Base-by-base conservation (phyloP, 352 stramenopile genomes). In the Phytophthora aleatoria region DNA sequence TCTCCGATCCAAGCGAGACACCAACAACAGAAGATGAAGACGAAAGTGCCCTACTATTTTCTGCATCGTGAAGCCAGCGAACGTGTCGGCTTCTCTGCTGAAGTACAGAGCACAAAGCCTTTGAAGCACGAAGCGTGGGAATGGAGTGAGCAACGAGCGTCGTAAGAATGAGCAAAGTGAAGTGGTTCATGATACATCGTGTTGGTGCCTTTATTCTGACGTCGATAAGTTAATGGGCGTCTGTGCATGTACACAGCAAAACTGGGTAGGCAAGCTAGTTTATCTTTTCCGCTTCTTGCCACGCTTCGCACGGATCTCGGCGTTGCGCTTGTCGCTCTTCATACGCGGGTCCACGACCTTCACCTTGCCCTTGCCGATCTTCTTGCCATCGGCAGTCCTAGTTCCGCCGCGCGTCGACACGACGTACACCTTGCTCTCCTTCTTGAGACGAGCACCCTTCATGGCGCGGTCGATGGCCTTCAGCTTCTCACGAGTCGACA, bases 311-410 rank as follows among this genome's bases (percentile, higher is more conserved):
- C 72, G 92, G 13, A 89, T 87, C 28, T 94, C 85, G 36, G 77
- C 76, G 53, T 95, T 95, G 61, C 85, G 85, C 76, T 96, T 99
- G 79, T 99, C 97, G 62, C 84, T 98, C 81, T 98, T 99, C 91
- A 99, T 98, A 62, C 98, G 87, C 63, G 96, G 92, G 66, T 99
- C 98, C 3, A 99, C 97, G 20, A 99, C 74, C 69, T 99, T 99
- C 31, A 99, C 86, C 56, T 94, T 96, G 62, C 89, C 89, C 45
- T 85, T 81, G 20, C 81, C 79, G 15, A 72, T 76, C 69, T 96
- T 96, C 76, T 96, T 96, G 51, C 74, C 80, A 9, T 71, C 73
- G 26, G 80, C 86, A 56, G 75, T 71, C 27, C 86, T 85, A 4
- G 82, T 79, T 7, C 85, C 83, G 36, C 81, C 85, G 39, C 87